A percentile compares a stretch with the other conserved stretches of the same genome.
Conservation (phyloP, 2,329 filamentous ascomycete genomes). For the Talaromyces funiculosus region DNA sequence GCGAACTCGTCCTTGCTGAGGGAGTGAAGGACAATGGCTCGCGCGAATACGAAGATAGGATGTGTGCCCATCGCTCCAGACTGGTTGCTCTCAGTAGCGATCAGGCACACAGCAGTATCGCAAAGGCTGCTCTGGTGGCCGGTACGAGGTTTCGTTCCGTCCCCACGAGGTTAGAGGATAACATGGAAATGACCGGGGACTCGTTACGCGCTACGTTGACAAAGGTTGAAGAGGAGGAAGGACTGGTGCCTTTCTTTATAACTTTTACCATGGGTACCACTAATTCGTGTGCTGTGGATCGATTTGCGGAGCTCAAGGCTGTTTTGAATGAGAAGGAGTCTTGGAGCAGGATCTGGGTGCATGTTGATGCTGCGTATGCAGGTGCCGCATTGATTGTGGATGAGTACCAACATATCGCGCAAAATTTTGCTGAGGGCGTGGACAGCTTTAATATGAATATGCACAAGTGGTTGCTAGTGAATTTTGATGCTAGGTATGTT, state of each 20-base stretch:
- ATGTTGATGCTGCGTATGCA: conserved; percentile 90
- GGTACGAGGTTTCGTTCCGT: conserved; percentile 76
- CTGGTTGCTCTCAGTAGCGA: conserved; percentile 77
- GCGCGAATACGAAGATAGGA: conserved; percentile 62
- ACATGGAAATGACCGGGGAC: conserved; percentile 64
- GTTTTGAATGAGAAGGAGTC: conserved; percentile 41
- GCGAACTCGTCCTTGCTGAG: conserved; percentile 51
- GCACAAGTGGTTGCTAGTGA: conserved; percentile 95
- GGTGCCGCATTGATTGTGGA: conserved; percentile 77
- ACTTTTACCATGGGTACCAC: conserved; percentile 82
- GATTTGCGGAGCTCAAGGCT: conserved; percentile 63
- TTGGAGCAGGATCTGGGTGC: conserved; percentile 71
- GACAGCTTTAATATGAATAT: conserved; percentile 94
- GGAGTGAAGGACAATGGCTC: conserved; percentile 37
- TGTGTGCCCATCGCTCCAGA: conserved; percentile 60
- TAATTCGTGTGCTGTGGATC: conserved; percentile 79
- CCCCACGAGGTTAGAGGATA: conserved; percentile 55
- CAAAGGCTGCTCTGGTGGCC: conserved; percentile 80
- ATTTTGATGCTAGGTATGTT: conserved; percentile 65
- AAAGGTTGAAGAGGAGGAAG: conserved; percentile 59
- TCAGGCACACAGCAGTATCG: conserved; percentile 74
- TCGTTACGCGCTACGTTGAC: conserved; percentile 58
- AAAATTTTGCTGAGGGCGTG: conserved; percentile 56
- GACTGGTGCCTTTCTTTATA: conserved; percentile 79
- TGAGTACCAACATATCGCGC: conserved; percentile 66